phyloP scores from a whole-genome alignment of 169 alveolate species.

The Theileria luwenshuni region DNA sequence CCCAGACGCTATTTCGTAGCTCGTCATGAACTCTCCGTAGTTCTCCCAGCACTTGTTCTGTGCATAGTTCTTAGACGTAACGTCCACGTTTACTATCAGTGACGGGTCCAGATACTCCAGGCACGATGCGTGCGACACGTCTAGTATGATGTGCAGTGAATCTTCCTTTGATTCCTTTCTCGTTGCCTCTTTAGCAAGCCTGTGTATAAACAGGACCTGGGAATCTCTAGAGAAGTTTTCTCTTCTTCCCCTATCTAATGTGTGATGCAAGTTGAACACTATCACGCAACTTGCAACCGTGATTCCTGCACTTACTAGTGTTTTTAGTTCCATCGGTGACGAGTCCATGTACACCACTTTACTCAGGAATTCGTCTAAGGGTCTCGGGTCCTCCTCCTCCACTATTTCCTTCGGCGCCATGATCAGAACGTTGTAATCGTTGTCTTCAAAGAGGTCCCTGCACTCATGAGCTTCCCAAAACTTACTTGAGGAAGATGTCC shows the following conservation, averaged over 20 bases:
- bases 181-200: slow-evolving; percentile 24
- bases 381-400: slow-evolving; percentile 34
- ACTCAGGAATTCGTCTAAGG: slow-evolving; percentile 49
- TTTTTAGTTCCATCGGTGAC: slow-evolving; percentile 67
- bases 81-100: slow-evolving; percentile 70
- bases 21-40: slow-evolving; percentile 77
- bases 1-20: slow-evolving; percentile 79
- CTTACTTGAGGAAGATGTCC: slow-evolving; percentile 59
- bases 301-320: slow-evolving; percentile 62
- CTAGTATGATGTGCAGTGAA: slow-evolving; percentile 58
- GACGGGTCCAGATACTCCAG: slow-evolving; percentile 79
- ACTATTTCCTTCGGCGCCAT: slow-evolving; percentile 66
- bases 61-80: slow-evolving; percentile 67
- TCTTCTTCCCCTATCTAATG: slow-evolving; percentile 3
- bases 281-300: slow-evolving; percentile 33
- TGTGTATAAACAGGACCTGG: slow-evolving; percentile 55
- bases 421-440: slow-evolving; percentile 61
- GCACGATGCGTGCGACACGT: slow-evolving; percentile 75
- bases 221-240: slow-evolving; percentile 54
- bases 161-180: slow-evolving; percentile 17
- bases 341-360: slow-evolving; percentile 71
- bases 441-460: slow-evolving; percentile 41
- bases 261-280: slow-evolving; percentile 46
- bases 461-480: background rate
- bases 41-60: slow-evolving; percentile 78